These are phyloP conservation scores for Brachypodium distachyon DNA, from an alignment of 202 grass and related monocot species.

Conservation along the genomic window DNA sequence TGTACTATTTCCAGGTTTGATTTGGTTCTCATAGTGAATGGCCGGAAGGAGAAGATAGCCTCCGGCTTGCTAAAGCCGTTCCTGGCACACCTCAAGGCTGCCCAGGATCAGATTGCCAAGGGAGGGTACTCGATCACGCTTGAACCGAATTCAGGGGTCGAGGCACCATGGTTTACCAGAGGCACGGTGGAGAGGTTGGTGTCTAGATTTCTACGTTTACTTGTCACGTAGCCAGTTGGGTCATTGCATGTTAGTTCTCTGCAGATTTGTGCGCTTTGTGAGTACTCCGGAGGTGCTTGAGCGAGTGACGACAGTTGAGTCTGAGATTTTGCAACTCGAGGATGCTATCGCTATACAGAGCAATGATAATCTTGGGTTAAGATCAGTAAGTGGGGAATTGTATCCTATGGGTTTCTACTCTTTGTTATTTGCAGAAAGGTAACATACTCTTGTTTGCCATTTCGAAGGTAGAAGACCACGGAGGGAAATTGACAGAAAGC, in stretches of 20 bases:
- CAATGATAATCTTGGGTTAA: constrained; percentile 58
- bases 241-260: constrained; percentile 2
- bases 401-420: neutral
- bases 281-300: constrained; percentile 95
- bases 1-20: constrained; percentile 61
- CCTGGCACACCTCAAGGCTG: constrained; percentile 69
- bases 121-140: constrained; percentile 90
- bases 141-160: constrained; percentile 36
- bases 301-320: constrained; percentile 82
- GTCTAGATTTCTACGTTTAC: neutral
- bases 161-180: constrained; percentile 73
- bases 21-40: constrained; percentile 79
- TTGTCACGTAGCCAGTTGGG: neutral
- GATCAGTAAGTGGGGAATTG: constrained; percentile 39
- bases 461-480: constrained; percentile 57
- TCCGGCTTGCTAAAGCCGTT: constrained; percentile 88
- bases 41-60: constrained; percentile 79
- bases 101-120: constrained; percentile 84
- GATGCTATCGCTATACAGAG: constrained; percentile 83
- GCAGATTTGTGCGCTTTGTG: constrained; percentile 90
- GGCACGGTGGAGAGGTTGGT: constrained; percentile 67
- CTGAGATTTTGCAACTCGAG: constrained; percentile 87
- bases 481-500: constrained; percentile 44
- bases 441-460: constrained; percentile 38
- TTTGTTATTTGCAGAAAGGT: constrained; percentile 2